A percentile compares a stretch with the other conserved stretches of the same genome.
These are phyloP conservation scores for Castanea mollissima DNA, from an alignment of 306 rosid species.

Conservation along the genomic window DNA sequence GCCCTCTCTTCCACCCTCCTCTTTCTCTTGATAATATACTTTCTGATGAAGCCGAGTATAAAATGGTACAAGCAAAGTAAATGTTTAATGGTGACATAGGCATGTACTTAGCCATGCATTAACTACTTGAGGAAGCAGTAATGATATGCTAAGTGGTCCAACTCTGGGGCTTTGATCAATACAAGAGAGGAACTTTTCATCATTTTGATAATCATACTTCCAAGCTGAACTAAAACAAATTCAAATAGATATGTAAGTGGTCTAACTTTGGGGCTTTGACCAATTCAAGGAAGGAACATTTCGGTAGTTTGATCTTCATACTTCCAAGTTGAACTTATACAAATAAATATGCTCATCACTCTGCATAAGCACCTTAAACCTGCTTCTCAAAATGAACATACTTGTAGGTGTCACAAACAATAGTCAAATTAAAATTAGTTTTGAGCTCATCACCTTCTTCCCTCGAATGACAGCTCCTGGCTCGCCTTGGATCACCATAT, in stretches of 20 bases:
- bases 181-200: not conserved
- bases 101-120: not conserved
- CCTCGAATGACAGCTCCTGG: constrained; percentile 79
- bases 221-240: not conserved
- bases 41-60: not conserved
- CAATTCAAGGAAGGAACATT: not conserved
- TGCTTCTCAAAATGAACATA: not conserved
- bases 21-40: not conserved
- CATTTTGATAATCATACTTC: not conserved
- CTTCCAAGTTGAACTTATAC: not conserved
- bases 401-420: not conserved
- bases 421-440: not conserved
- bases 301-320: not conserved
- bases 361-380: not conserved
- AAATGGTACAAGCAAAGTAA: not conserved
- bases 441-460: constrained; percentile 57
- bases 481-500: constrained; percentile 94
- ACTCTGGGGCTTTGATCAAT: not conserved
- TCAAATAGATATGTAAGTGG: too few relatives aligned
- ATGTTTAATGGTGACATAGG: not conserved
- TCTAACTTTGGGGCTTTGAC: not conserved
- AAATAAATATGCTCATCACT: not conserved
- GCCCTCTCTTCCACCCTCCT: not conserved
- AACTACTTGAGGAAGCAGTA: not conserved
- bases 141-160: not conserved